Evolutionary conservation across 495 filamentous ascomycete genomes (phyloP), one percentile per base, ranked within the genome.

Genomic region (Aspergillus bertholletiae): DNA sequence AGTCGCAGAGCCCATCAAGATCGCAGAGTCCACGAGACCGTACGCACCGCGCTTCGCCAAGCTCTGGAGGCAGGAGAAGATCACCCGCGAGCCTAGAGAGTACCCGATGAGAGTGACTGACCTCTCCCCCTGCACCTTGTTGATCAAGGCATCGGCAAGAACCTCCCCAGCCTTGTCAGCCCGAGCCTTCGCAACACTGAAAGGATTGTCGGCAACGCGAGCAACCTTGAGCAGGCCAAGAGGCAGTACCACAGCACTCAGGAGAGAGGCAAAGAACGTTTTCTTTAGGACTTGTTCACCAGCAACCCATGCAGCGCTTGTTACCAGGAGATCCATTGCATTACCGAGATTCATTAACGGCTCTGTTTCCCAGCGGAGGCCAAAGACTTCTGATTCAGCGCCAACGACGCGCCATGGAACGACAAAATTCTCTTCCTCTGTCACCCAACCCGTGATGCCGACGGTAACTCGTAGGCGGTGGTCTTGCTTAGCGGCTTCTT

Each of bases 61-160:
- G 15, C 61, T 78, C 69, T 85, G 83, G 2, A 97, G 75, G 61
- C 92, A 97, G 18, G 83, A 80, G 60, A 88, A 97, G 40, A 97
- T 92, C 24, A 92, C 82, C 18, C 93, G 84, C 9, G 92, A 92
- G 1, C 93, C 94, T n/a, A 97, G 73, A 18, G 89, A 90, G 69
- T 92, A 97, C 1, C 94, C 94, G 47, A 97, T 78, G 7, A 98
- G 72, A 18, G 87, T 94, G 3, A 97, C 88, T 0, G 93, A 86
- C 20, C 94, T 81, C 67, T 96, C 90, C 13, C 94, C 94, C 61
- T 95, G 92, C 1, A 86, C 85, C 59, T 87, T 90, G 70, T 88
- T 92, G 57, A 94, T 88, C 46, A 98, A 71, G 13, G 90, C 85
- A 65, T 98, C 92, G 4, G 93, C 92, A 0, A 98, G 82, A 12